Base-by-base conservation (phyloP, 2,329 filamentous ascomycete genomes). In the Kalmusia sp. region DNA sequence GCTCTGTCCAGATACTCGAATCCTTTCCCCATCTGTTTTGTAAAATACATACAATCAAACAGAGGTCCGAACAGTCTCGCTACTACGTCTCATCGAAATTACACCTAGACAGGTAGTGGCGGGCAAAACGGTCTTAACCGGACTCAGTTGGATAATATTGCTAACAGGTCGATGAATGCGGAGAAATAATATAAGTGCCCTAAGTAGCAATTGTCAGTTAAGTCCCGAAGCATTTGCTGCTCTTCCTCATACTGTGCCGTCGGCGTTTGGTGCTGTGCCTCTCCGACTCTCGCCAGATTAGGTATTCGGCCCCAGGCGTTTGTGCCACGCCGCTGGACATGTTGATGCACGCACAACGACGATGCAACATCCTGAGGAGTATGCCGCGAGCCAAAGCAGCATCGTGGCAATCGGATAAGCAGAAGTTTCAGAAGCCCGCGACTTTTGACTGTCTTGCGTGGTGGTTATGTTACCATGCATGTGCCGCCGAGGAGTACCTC, bases 191-290 rank as follows among this genome's bases (percentile, higher is more conserved):
- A 19, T 31, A 44, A 44, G 27, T 44, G 40, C n/a, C n/a, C n/a
- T n/a, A n/a, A n/a, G n/a, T 44, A 44, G 40, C 40, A 44, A 44
- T 44, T 44, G 40, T 44, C 21, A 44, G 40, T 44, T 8, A n/a
- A 44, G 15, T 31, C n/a, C 40, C 40, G 40, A 33, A 44, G 8
- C 27, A 44, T 44, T 44, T 31, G 40, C 40, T 31, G 40, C 40
- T 33, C n/a, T 7, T 30, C n/a, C 40, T 33, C 27, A 44, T 44
- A 19, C 40, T 44, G 40, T 44, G 40, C 40, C 40, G 40, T 27
- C 12, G 40, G 40, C 11, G 40, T 44, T 44, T n/a, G 40, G 40
- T 30, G 27, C n/a, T 31, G 6, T 31, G 40, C 40, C 40, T 41
- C 40, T 44, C n/a, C 17, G n/a, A 44, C 38, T n/a, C 38, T 6